Evolutionary conservation across 176 grass and related monocot species (phyloP).

Genomic region (Carex cristatella): DNA sequence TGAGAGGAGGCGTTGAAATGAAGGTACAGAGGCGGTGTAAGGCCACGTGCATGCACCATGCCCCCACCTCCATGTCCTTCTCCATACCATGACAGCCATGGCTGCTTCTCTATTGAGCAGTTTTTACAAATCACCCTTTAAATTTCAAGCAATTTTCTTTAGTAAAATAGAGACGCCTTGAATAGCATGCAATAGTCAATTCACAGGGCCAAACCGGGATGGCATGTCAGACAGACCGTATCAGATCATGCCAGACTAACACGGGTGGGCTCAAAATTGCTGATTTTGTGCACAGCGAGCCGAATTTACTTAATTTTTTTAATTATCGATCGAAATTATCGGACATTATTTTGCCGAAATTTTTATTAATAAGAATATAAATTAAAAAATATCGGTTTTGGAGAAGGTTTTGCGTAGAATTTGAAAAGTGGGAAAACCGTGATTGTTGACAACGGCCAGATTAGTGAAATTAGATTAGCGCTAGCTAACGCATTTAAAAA

Average conservation of each 20-base stretch:
- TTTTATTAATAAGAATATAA: too few relatives aligned
- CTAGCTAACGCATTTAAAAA: too few relatives aligned
- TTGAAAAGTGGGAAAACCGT: too few relatives aligned
- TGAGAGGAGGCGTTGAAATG: background rate
- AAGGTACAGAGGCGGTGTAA: conserved; percentile 13
- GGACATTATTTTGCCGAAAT: background rate
- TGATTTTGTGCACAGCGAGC: background rate
- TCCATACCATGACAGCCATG: conserved; percentile 25
- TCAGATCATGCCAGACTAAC: too few relatives aligned
- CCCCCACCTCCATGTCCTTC: conserved; percentile 3
- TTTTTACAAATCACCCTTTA: background rate
- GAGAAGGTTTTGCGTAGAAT: too few relatives aligned
- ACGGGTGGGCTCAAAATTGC: background rate
- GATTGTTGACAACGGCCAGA: too few relatives aligned
- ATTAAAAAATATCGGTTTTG: too few relatives aligned
- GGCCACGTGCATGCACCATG: conserved; percentile 15
- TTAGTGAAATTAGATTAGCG: too few relatives aligned
- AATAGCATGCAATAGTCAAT: background rate
- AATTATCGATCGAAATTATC: background rate
- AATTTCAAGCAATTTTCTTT: background rate
- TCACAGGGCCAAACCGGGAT: background rate
- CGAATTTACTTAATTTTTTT: too few relatives aligned
- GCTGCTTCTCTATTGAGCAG: background rate
- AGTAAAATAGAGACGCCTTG: background rate
- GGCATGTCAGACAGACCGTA: background rate